Base-by-base conservation (phyloP, 495 filamentous ascomycete species). In the Parachaetomium inaequale region DNA sequence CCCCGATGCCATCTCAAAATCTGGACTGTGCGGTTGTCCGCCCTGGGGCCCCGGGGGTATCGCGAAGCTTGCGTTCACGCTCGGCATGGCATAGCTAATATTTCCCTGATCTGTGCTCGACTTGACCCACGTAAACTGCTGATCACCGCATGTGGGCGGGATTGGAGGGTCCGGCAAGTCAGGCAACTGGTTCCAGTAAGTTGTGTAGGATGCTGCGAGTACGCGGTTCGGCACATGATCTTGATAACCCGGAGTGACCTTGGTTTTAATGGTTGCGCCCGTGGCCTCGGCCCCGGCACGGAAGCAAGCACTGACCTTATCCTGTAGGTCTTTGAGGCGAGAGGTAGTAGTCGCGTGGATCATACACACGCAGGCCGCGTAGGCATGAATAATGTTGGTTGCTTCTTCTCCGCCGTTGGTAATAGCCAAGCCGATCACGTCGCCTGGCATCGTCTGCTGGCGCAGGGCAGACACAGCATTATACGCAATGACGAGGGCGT, bases 91-190 rank as follows among this genome's bases (percentile, higher is more conserved):
- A 65, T 88, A 82, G 67, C 83, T 86, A 61, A 90, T 78, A 66
- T 89, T 81, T 0, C 86, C 87, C 79, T 83, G 80, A 57, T 81
- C 83, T 28, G 76, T 83, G 72, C 84, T 85, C 21, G 84, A 81
- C 54, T 32, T 43, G 11, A 65, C 51, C 25, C 31, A 59, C 6
- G 53, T 58, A 2, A 55, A 38, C 51, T 40, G 19, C 11, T 40
- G 40, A 7, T 52, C 43, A 0, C 42, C 38, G 4, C 28, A 7
- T 1, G 12, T 8, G 3, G 50, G 50, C 29, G 68, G 58, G 7
- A 65, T 57, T 40, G 40, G 29, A 10, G 63, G 59, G 17, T 66
- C 56, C 8, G 68, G 64, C 17, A 76, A 69, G 14, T 77, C 78
- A 17, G 65, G 72, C 40, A 84, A 78, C 15, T 52, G 46, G 34